phyloP scores from a whole-genome alignment of 2,329 filamentous ascomycete genomes.

The Curvularia hawaiiensis region DNA sequence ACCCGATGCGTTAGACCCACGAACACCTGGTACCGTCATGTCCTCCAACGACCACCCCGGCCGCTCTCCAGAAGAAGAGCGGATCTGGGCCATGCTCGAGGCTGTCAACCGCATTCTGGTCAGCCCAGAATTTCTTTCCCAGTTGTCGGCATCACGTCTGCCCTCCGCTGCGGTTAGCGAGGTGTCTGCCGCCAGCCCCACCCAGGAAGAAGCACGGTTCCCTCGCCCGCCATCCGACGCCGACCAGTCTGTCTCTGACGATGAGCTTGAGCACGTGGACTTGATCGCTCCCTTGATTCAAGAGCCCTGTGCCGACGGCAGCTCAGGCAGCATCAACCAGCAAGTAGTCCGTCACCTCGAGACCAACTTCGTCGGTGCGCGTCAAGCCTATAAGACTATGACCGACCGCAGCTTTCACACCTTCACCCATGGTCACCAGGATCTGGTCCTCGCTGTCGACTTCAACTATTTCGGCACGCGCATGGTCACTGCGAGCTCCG shows the following conservation, averaged over 20 bases:
- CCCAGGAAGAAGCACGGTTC: constrained; percentile 40
- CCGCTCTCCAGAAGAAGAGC: constrained; percentile 21
- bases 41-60: constrained; percentile 27
- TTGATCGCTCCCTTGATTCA: constrained; percentile 41
- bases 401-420: constrained; percentile 55
- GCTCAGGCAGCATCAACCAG: constrained; percentile 29
- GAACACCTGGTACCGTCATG: constrained; percentile 39
- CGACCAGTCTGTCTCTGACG: constrained; percentile 35
- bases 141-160: constrained; percentile 44
- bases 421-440: constrained; percentile 75
- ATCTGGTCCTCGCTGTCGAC: constrained; percentile 81
- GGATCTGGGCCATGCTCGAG: constrained; percentile 43
- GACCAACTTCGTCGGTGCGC: constrained; percentile 35
- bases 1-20: constrained; percentile 36
- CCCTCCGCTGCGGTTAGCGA: constrained; percentile 48
- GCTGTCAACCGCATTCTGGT: constrained; percentile 40
- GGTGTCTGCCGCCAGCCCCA: constrained; percentile 44
- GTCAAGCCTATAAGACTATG: constrained; percentile 41
- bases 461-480: constrained; percentile 94
- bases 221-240: constrained; percentile 39
- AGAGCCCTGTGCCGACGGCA: constrained; percentile 43
- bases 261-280: constrained; percentile 41
- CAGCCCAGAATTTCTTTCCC: constrained; percentile 43
- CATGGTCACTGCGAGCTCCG: constrained; percentile 87
- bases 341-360: constrained; percentile 36